Conservation (phyloP, 164 flowering plant species). For the Dillenia turbinata region DNA sequence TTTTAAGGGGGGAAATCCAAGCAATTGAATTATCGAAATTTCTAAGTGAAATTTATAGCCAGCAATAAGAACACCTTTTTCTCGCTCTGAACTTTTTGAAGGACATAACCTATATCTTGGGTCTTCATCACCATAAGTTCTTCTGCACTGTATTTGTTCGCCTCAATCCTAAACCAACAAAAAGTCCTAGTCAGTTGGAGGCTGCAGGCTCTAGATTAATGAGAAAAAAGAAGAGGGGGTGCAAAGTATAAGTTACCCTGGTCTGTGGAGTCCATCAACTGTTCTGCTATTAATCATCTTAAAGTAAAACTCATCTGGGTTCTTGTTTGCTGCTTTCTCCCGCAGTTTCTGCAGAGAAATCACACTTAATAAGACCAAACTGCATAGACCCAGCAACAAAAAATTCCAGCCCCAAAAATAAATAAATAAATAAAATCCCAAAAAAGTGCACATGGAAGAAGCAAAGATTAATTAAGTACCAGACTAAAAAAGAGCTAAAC, state of each 20-base stretch:
- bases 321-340: conserved; percentile 78
- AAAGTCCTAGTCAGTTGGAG: background rate
- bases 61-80: conserved; percentile 42
- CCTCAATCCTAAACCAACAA: conserved; percentile 42
- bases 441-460: no score
- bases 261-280: conserved; percentile 66
- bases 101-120: conserved; percentile 77
- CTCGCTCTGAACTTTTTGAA: conserved; percentile 75
- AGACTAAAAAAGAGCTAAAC: no score
- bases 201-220: background rate
- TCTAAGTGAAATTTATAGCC: no score
- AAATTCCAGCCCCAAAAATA: background rate
- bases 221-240: background rate
- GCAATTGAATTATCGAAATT: no score
- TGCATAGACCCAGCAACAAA: background rate
- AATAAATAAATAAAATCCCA: background rate
- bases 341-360: conserved; percentile 52
- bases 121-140: conserved; percentile 91
- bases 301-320: conserved; percentile 91
- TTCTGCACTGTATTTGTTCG: conserved; percentile 62
- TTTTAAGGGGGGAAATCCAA: background rate
- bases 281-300: conserved; percentile 65
- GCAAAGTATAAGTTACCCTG: conserved; percentile 36
- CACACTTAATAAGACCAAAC: no score
- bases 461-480: no score